phyloP scores from a whole-genome alignment of 2,329 filamentous ascomycete species.

The Fusarium cicatricum region DNA sequence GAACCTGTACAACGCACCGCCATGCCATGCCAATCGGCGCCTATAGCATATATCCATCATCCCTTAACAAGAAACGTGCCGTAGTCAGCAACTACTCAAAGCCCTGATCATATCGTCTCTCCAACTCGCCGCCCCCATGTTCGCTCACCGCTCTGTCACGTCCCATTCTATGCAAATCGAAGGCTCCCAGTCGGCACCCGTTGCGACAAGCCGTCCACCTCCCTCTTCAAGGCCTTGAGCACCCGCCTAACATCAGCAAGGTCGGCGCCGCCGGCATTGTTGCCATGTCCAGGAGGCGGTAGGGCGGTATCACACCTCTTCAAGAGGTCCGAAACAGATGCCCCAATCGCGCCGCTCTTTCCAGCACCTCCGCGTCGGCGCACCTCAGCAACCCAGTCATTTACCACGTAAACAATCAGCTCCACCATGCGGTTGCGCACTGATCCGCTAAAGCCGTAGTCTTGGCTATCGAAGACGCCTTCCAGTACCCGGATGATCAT shows the following conservation, averaged over 20 bases:
- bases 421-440: constrained; percentile 61
- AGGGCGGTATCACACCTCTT: constrained; percentile 58
- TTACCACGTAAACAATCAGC: constrained; percentile 60
- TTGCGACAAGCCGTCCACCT: constrained; percentile 55
- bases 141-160: constrained; percentile 2
- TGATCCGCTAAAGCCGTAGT: constrained; percentile 64
- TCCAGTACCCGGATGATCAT: constrained; percentile 65
- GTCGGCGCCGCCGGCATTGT: constrained; percentile 57
- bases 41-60: constrained; percentile 43
- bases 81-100: constrained; percentile 30
- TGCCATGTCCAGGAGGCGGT: constrained; percentile 49
- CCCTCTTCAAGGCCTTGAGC: constrained; percentile 53
- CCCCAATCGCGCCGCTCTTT: constrained; percentile 51
- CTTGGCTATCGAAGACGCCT: constrained; percentile 65
- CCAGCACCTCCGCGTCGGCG: constrained; percentile 55
- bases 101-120: constrained; percentile 15
- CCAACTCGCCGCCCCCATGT: neutral
- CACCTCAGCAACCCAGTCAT: constrained; percentile 59
- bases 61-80: constrained; percentile 38
- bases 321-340: constrained; percentile 60
- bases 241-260: constrained; percentile 54
- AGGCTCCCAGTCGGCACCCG: constrained; percentile 53
- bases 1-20: constrained; percentile 41
- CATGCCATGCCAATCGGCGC: constrained; percentile 42
- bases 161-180: constrained; percentile 53